These are phyloP conservation scores for Nothophytophthora sp. DNA, from an alignment of 352 stramenopile genomes.

Conservation along the genomic window DNA sequence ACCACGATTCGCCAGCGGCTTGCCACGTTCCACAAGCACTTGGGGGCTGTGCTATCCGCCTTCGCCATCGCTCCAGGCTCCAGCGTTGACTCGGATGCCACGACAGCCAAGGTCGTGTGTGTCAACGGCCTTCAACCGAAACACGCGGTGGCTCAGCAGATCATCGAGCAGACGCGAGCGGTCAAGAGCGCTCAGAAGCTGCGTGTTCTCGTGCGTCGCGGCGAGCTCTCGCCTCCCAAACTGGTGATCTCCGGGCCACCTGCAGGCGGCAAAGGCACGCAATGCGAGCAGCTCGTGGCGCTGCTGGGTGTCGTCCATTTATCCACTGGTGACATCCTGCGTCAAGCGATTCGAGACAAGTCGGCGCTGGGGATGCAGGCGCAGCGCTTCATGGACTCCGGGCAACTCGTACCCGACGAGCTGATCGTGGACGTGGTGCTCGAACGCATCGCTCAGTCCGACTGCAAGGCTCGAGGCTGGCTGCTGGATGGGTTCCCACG, in stretches of 20 bases:
- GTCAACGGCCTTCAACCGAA: constrained; percentile 53
- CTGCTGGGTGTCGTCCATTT: constrained; percentile 92
- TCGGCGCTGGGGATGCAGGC: constrained; percentile 70
- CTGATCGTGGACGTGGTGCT: constrained; percentile 90
- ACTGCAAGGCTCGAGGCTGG: constrained; percentile 89
- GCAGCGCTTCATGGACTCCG: constrained; percentile 90
- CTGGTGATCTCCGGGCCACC: constrained; percentile 92
- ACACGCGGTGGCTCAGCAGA: constrained; percentile 33
- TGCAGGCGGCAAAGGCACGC: constrained; percentile 93
- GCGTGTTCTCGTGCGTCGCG: constrained; percentile 29
- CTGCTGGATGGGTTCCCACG: constrained; percentile 95
- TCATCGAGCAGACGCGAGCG: constrained; percentile 34
- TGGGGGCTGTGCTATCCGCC: constrained; percentile 45
- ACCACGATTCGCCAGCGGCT: constrained; percentile 91
- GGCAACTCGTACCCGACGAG: constrained; percentile 91
- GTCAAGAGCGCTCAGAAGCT: constrained; percentile 49
- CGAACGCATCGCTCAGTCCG: constrained; percentile 76
- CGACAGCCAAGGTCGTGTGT: constrained; percentile 31
- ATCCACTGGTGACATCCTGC: constrained; percentile 92
- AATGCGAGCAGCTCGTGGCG: constrained; percentile 91
- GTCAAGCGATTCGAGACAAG: constrained; percentile 79
- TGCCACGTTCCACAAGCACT: constrained; percentile 85
- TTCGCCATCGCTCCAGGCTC: constrained; percentile 19
- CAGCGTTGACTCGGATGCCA: background rate
- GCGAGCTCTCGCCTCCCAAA: constrained; percentile 68